Conservation (phyloP, 306 rosid genomes). For the Inga laurina region DNA sequence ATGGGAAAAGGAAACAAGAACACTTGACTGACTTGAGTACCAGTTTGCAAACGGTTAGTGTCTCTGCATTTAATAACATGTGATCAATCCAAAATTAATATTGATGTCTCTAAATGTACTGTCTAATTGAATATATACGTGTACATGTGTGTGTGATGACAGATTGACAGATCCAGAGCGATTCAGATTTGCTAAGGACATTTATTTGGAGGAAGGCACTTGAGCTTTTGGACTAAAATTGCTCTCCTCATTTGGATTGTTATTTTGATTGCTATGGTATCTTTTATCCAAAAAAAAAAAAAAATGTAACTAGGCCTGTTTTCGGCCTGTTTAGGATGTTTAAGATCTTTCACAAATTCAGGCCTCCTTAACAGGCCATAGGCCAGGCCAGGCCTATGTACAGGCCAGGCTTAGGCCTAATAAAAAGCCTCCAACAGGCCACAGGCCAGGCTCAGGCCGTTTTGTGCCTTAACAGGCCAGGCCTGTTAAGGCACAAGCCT, state of each 20-base stretch:
- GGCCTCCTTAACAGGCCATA: too few species aligned
- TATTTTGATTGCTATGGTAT: too few species aligned
- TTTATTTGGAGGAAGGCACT: constrained; percentile 88
- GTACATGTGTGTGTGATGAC: not conserved
- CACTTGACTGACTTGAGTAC: constrained; percentile 67
- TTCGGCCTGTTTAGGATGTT: too few species aligned
- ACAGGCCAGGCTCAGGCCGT: too few species aligned
- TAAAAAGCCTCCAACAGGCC: too few species aligned
- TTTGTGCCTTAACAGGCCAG: too few species aligned
- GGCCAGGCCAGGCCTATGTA: too few species aligned
- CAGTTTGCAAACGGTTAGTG: constrained; percentile 82
- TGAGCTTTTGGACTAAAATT: constrained; percentile 71
- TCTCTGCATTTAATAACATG: not conserved
- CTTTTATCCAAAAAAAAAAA: too few species aligned
- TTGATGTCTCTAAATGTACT: not conserved
- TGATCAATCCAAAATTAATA: not conserved
- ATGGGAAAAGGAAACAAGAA: constrained; percentile 89
- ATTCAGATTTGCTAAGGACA: constrained; percentile 87
- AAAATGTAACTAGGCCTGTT: too few species aligned
- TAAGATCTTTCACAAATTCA: too few species aligned
- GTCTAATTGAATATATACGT: not conserved
- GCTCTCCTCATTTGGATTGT: constrained; percentile 84
- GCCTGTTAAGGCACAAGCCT: too few species aligned
- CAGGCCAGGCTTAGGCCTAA: too few species aligned
- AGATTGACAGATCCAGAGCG: constrained; percentile 82